These are phyloP conservation scores for Zygosaccharomyces siamensis DNA, from an alignment of 805 yeast genomes.

Conservation along the genomic window DNA sequence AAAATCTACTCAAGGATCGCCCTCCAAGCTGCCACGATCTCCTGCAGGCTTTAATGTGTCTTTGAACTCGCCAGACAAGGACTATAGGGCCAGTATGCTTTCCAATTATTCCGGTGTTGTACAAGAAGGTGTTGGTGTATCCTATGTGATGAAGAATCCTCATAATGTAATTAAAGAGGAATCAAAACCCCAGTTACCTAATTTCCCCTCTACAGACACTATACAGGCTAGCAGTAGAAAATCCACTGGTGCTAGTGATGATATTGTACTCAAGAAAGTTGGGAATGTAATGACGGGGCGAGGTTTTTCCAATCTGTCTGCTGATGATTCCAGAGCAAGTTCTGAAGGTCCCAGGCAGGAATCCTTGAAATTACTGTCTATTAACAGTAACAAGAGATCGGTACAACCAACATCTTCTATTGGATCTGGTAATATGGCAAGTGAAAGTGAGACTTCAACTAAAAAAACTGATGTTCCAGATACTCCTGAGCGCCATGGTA, in stretches of 20 bases:
- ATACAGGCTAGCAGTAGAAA: slow-evolving; percentile 5
- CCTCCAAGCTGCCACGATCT: slow-evolving; percentile 9
- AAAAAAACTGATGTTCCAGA: slow-evolving; percentile 12
- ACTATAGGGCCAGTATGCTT: slow-evolving; percentile 21
- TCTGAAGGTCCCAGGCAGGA: slow-evolving; percentile 9
- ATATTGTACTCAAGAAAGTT: slow-evolving; percentile 18
- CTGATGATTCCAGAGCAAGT: slow-evolving; percentile 1
- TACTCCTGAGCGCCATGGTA: slow-evolving; percentile 1
- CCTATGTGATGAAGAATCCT: slow-evolving; percentile 26
- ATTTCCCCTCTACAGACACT: slow-evolving; percentile 15
- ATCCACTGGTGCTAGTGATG: slow-evolving; percentile 6
- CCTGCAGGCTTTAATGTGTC: slow-evolving; percentile 13
- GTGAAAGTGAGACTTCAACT: slow-evolving; percentile 23
- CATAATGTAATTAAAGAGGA: background rate
- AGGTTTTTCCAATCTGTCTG: slow-evolving; percentile 12
- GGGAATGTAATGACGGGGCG: slow-evolving; percentile 23
- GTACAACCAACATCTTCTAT: slow-evolving; percentile 16
- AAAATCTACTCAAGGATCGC: slow-evolving; percentile 1
- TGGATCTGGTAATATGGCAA: slow-evolving; percentile 23
- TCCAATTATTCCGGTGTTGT: slow-evolving; percentile 33
- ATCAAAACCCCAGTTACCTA: slow-evolving; percentile 13
- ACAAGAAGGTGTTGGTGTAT: slow-evolving; percentile 32
- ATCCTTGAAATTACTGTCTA: slow-evolving; percentile 16
- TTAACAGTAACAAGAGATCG: slow-evolving; percentile 12
- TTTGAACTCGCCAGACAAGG: slow-evolving; percentile 9